Base-by-base conservation (phyloP, 805 yeast genomes). In the Zygosaccharomyces kombuchaensis region DNA sequence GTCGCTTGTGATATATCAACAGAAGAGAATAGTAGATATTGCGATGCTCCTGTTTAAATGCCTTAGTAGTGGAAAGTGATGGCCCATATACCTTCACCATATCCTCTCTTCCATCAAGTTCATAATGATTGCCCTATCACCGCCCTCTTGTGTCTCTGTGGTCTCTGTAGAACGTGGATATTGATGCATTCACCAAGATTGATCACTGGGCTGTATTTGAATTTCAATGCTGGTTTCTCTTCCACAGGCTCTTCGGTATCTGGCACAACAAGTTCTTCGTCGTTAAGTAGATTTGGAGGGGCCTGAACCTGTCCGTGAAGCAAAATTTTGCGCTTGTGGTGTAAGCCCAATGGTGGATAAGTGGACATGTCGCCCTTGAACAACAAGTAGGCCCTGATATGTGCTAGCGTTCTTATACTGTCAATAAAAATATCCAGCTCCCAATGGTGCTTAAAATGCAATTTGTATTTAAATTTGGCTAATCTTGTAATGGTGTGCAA, bases 121-220 rank as follows among this genome's bases (percentile, higher is more conserved):
- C 21, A 19, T 19, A 19, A 19, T 19, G 3, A 19, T 19, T 19
- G 21, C 21, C 21, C 21, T 5, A 5, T 19, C 5, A 19, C 21
- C 5, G 38, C 14, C 12, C 38, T 35, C 38, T 45, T 48, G 32
- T 52, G 51, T 36, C 67, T 56, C 50, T 55, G 60, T 21, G 69
- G 69, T 22, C 69, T 50, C 32, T 55, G 56, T 9, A 63, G 47
- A 8, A 65, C 58, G 41, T 63, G 64, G 3, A 63, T 49, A 32
- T 58, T 62, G 6, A 65, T 47, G 35, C 63, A 59, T 4, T 56
- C 57, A 0, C 62, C 63, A 7, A 61, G 47, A 19, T 52, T 61
- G 12, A 49, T 26, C 27, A 58, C 46, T 1, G 61, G 59, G 19
- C 34, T 47, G 42, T 63, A 63, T 14, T 41, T 51, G 32, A 55